phyloP scores from a whole-genome alignment of 2,329 filamentous ascomycete genomes.

The Neoscytalidium dimidiatum region DNA sequence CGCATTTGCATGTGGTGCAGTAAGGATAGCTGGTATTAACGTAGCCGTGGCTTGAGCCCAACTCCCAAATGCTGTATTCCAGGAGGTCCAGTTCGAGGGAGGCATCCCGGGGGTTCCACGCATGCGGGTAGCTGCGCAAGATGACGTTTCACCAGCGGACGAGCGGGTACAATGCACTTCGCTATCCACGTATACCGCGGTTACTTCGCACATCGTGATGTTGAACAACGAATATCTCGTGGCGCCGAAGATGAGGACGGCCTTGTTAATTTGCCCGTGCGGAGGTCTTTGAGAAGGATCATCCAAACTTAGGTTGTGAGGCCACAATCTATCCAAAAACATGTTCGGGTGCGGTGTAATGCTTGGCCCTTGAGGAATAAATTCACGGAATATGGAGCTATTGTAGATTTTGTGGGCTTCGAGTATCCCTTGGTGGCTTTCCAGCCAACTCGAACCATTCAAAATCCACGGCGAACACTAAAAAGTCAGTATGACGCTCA shows the following conservation, averaged over 20 bases:
- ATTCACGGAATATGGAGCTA: no score
- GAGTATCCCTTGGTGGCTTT: no score
- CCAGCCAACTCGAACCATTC: no score
- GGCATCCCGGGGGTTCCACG: background rate
- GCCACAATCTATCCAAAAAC: background rate
- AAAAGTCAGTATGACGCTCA: background rate
- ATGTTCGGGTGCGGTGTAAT: no score
- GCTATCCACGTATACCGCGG: background rate
- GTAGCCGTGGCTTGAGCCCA: background rate
- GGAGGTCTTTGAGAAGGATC: background rate
- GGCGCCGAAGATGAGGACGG: background rate
- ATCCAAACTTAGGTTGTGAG: background rate
- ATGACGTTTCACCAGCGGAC: background rate
- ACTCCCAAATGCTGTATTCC: no score
- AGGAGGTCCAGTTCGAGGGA: background rate
- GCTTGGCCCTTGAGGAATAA: no score
- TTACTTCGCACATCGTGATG: conserved; percentile 5
- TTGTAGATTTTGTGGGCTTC: no score
- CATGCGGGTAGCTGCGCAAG: background rate
- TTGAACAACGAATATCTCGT: background rate
- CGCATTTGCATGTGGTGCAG: background rate
- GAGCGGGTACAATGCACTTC: background rate
- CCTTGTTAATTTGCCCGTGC: background rate
- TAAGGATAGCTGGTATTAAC: background rate
- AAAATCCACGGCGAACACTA: background rate